phyloP scores from a whole-genome alignment of 345 rosid species.

The Euphorbia pulcherrima region DNA sequence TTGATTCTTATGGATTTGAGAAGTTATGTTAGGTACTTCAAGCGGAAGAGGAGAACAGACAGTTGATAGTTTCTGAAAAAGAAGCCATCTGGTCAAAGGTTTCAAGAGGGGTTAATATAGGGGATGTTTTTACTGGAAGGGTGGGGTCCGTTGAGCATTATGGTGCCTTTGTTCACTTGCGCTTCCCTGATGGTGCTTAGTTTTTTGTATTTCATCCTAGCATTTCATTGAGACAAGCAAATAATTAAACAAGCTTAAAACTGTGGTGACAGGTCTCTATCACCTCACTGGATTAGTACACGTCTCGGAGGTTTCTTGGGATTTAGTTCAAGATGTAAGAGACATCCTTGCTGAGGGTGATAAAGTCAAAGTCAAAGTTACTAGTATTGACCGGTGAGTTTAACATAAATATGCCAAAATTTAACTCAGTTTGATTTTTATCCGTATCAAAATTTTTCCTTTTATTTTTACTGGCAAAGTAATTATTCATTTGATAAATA shows the following conservation, averaged over 20 bases:
- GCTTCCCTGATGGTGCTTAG: conserved; percentile 70
- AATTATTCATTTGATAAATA: conserved; percentile 5
- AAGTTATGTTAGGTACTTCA: conserved; percentile 54
- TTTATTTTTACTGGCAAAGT: background rate
- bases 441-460: background rate
- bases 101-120: conserved; percentile 50
- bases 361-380: conserved; percentile 71
- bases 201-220: too few relatives aligned
- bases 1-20: background rate
- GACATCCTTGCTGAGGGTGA: conserved; percentile 62
- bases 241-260: background rate
- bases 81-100: conserved; percentile 69
- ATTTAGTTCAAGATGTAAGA: conserved; percentile 75
- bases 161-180: conserved; percentile 85
- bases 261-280: conserved; percentile 51
- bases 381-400: conserved; percentile 61
- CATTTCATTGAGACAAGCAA: background rate
- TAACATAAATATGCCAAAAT: too few relatives aligned
- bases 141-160: conserved; percentile 80
- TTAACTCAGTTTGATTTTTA: background rate
- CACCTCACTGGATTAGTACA: conserved; percentile 82
- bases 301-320: conserved; percentile 93
- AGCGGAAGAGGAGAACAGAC: conserved; percentile 68
- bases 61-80: conserved; percentile 81
- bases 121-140: conserved; percentile 64